phyloP scores from a whole-genome alignment of 805 yeast species.

The Candida alai region DNA sequence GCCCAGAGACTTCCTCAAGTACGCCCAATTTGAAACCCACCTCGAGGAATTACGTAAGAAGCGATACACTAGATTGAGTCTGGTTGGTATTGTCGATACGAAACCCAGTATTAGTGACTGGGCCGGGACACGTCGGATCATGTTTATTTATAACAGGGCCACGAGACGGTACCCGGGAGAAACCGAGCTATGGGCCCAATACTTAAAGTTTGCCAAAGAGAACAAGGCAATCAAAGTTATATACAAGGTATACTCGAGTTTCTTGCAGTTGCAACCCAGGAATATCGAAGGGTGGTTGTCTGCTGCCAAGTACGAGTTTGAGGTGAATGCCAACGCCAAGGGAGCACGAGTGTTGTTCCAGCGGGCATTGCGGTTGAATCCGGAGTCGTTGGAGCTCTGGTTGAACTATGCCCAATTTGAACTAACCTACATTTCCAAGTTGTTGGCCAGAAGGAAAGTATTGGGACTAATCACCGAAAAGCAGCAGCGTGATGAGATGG shows the following conservation, averaged over 20 bases:
- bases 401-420: constrained; percentile 84
- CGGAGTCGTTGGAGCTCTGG: constrained; percentile 73
- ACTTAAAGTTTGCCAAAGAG: constrained; percentile 63
- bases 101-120: constrained; percentile 75
- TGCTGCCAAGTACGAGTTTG: constrained; percentile 93
- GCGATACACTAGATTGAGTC: constrained; percentile 59
- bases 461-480: constrained; percentile 73
- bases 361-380: constrained; percentile 78
- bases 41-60: constrained; percentile 75
- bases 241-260: constrained; percentile 70
- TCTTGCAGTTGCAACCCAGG: constrained; percentile 86
- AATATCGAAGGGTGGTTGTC: constrained; percentile 88
- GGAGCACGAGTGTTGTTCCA: constrained; percentile 87
- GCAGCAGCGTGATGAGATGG: constrained; percentile 53
- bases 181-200: constrained; percentile 71
- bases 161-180: constrained; percentile 76
- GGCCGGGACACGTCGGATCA: constrained; percentile 78
- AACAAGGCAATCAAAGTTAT: constrained; percentile 68
- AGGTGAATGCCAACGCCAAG: constrained; percentile 79
- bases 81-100: constrained; percentile 52
- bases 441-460: constrained; percentile 78
- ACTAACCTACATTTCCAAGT: constrained; percentile 76
- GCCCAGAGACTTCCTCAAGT: constrained; percentile 71
- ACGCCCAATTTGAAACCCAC: constrained; percentile 75
- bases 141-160: constrained; percentile 81